Evolutionary conservation across 1,139 yeast species (phyloP).

Genomic region (Eremothecium gossypii): DNA sequence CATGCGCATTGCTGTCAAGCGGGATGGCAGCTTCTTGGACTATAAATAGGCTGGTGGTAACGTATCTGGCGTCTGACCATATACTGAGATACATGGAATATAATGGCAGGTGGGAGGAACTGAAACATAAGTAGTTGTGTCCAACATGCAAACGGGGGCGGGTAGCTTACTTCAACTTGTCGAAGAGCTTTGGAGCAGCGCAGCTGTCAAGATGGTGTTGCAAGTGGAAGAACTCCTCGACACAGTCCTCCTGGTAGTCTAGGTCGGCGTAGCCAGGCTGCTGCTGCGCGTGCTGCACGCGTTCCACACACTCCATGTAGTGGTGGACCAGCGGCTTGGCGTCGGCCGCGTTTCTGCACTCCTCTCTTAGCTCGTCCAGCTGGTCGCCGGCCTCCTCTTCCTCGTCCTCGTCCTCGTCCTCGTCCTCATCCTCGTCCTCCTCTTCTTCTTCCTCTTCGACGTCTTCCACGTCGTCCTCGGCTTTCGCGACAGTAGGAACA

Average conservation of each 20-base stretch:
- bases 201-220: slow-evolving; percentile 90
- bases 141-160: too few species aligned
- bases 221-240: slow-evolving; percentile 95
- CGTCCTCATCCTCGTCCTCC: slow-evolving; percentile 51
- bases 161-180: slow-evolving; percentile 58
- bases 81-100: too few species aligned
- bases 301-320: slow-evolving; percentile 88
- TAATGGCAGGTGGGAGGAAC: neutral
- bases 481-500: slow-evolving; percentile 73
- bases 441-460: slow-evolving; percentile 31
- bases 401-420: slow-evolving; percentile 66
- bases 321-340: slow-evolving; percentile 79
- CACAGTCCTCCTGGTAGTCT: slow-evolving; percentile 91
- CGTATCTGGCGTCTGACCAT: too few species aligned
- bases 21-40: too few species aligned
- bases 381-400: slow-evolving; percentile 69
- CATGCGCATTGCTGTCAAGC: too few species aligned
- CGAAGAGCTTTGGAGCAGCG: slow-evolving; percentile 85
- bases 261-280: slow-evolving; percentile 72
- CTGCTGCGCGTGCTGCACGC: slow-evolving; percentile 81
- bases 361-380: slow-evolving; percentile 54
- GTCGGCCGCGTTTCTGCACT: slow-evolving; percentile 56
- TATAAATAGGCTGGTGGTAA: too few species aligned
- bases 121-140: too few species aligned
- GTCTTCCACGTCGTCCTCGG: slow-evolving; percentile 45